Evolutionary conservation across 768 basidiomycete genomes (phyloP).

Genomic region (Cubamyces lactineus): DNA sequence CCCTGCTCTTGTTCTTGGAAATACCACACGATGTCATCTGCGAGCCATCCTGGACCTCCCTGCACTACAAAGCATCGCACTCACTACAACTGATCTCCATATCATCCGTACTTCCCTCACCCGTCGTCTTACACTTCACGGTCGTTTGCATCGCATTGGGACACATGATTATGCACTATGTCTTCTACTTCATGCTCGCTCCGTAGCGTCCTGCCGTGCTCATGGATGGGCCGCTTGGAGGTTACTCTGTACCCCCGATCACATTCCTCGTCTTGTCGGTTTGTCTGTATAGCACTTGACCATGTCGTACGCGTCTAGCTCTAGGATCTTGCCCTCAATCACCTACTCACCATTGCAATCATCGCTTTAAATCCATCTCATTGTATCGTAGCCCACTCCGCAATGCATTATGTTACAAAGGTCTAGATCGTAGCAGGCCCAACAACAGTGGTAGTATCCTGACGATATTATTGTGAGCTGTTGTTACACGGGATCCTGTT

Average conservation of each 20-base stretch:
- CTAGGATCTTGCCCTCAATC: slow-evolving; percentile 11
- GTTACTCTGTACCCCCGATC: background rate
- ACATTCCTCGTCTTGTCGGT: background rate
- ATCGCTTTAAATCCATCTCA: slow-evolving; percentile 18
- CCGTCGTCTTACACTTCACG: background rate
- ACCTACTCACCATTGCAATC: slow-evolving; percentile 7
- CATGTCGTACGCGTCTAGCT: slow-evolving; percentile 8
- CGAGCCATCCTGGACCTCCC: background rate
- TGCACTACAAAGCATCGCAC: background rate
- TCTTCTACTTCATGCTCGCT: background rate
- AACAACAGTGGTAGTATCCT: background rate
- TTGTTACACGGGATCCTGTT: too few species aligned
- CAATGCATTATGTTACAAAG: slow-evolving; percentile 13
- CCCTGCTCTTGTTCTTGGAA: background rate
- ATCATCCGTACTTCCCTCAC: background rate
- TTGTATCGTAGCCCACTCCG: slow-evolving; percentile 23
- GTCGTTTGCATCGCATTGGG: background rate
- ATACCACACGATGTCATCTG: background rate
- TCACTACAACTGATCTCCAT: background rate
- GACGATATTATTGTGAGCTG: too few species aligned
- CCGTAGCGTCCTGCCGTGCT: slow-evolving; percentile 5
- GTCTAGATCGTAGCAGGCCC: background rate
- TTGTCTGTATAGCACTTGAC: slow-evolving; percentile 22
- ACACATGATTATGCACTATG: slow-evolving; percentile 20
- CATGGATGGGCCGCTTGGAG: background rate